phyloP scores from a whole-genome alignment of 169 alveolate genomes.

The Eimeria nieschulzi region DNA sequence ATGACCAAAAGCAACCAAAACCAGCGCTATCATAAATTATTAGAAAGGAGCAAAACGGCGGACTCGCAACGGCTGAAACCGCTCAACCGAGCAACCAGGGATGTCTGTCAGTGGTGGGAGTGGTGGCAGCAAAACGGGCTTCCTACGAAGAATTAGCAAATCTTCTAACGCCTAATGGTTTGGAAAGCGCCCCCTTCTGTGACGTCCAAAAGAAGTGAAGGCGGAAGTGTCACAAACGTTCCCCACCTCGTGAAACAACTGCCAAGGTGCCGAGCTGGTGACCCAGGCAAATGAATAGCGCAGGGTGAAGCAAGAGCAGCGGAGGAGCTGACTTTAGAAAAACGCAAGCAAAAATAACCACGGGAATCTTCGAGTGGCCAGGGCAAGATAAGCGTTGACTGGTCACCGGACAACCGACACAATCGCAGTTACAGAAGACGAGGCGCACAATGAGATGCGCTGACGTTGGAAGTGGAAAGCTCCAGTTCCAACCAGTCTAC shows the following conservation, averaged over 20 bases:
- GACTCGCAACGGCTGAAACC: not conserved
- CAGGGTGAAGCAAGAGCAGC: not conserved
- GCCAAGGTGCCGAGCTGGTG: constrained; percentile 51
- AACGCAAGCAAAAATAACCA: not conserved
- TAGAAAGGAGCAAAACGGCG: too few relatives aligned
- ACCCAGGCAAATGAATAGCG: constrained; percentile 16
- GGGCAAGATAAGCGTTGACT: constrained; percentile 20
- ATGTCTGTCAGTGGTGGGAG: not conserved
- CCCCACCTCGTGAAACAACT: constrained; percentile 33
- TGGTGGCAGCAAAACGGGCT: not conserved
- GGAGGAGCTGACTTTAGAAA: not conserved
- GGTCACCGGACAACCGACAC: constrained; percentile 65
- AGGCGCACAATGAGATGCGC: constrained; percentile 36
- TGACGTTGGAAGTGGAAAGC: constrained; percentile 45
- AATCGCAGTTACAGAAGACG: constrained; percentile 40
- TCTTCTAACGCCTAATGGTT: not conserved
- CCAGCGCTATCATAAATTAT: not conserved
- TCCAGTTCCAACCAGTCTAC: constrained; percentile 44
- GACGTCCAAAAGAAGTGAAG: not conserved
- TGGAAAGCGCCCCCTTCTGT: not conserved
- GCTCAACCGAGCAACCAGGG: not conserved
- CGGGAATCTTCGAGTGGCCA: constrained; percentile 11
- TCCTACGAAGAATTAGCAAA: not conserved
- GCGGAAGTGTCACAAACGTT: constrained; percentile 33
- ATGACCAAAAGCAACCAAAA: not conserved